Evolutionary conservation across 306 rosid species (phyloP).

Genomic region (Prunus fruticosa): DNA sequence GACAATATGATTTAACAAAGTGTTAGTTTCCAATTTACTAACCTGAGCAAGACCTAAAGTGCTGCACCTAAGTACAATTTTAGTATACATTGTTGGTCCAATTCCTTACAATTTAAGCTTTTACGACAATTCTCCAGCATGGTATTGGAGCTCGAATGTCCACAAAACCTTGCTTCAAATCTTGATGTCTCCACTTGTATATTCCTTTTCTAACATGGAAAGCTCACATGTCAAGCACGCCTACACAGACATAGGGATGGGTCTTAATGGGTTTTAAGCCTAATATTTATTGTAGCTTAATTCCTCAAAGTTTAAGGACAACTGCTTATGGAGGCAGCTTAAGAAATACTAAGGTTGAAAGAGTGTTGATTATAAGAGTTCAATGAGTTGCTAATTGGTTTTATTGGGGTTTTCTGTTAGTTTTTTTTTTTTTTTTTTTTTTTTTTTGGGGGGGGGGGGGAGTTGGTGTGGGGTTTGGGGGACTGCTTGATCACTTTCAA

Average conservation of each 20-base stretch:
- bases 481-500: background rate
- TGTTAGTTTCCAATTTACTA: background rate
- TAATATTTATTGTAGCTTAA: background rate
- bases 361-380: background rate
- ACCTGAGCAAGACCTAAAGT: background rate
- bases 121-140: background rate
- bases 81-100: background rate
- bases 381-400: background rate
- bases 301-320: background rate
- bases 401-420: background rate
- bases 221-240: background rate
- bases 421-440: background rate
- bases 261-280: background rate
- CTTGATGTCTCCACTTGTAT: background rate
- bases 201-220: background rate
- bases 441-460: no score
- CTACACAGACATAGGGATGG: background rate
- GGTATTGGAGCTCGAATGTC: background rate
- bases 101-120: background rate
- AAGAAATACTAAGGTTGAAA: background rate
- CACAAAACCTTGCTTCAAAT: background rate
- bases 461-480: no score
- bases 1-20: background rate
- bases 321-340: background rate
- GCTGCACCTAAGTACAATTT: background rate